Evolutionary conservation across 352 stramenopile genomes (phyloP).

Genomic region (Phytophthora lateralis): DNA sequence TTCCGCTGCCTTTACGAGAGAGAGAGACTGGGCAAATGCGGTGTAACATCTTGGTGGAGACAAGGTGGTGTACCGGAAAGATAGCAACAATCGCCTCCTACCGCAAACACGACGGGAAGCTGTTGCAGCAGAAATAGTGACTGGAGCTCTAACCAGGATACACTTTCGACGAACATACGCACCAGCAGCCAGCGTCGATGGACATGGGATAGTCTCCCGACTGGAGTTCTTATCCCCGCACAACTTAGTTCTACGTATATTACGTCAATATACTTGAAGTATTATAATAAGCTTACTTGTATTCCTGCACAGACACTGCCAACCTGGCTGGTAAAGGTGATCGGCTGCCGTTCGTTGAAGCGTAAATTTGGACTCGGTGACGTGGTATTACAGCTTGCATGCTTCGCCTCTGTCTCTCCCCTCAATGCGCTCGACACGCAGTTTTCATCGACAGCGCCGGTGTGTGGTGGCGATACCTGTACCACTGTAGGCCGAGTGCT

Average conservation of each 20-base stretch:
- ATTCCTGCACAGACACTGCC: too few relatives aligned
- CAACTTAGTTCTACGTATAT: neutral
- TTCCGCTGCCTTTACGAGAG: constrained; percentile 20
- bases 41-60: constrained; percentile 21
- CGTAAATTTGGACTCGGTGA: constrained; percentile 12
- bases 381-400: neutral
- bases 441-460: neutral
- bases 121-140: constrained; percentile 17
- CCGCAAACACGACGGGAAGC: constrained; percentile 7
- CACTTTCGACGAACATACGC: constrained; percentile 8
- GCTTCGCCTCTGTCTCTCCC: constrained; percentile 7
- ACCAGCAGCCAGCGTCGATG: neutral
- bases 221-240: constrained; percentile 20
- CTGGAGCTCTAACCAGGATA: neutral
- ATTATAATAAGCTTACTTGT: too few relatives aligned
- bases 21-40: neutral
- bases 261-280: too few relatives aligned
- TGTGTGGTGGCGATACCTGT: neutral
- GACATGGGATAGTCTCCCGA: constrained; percentile 6
- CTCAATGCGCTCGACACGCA: neutral
- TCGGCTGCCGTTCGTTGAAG: constrained; percentile 6
- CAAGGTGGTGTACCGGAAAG: neutral
- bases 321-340: constrained; percentile 10
- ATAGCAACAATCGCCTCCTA: neutral
- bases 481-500: constrained; percentile 4